Evolutionary conservation across 78 protist species (phyloP), one percentile per base, ranked within the genome.

Genomic region (Dictyostelium capitatum): DNA sequence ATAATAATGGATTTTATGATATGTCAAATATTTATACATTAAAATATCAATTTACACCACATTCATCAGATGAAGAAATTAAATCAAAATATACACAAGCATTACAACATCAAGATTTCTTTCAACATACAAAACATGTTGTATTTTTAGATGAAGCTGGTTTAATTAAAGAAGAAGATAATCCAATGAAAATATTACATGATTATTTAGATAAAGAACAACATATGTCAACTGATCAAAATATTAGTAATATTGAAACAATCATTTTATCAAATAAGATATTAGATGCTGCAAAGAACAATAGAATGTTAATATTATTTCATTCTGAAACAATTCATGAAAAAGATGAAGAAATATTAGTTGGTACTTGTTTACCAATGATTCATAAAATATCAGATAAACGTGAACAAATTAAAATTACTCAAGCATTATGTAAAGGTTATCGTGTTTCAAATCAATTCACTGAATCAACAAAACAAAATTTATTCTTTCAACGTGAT

Each of bases 401-500:
- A 73, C 32, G 46, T 15, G 56, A 46, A 47, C 51, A 73, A 73
- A 6, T 46, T 2, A 73, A 73, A 73, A 73, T 73, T 3, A 43
- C 79, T 15, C 62, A 79, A n/a, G 89, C 82, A 0, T 30, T 82
- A 3, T 82, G 77, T 32, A 30, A 82, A 32, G 69, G 73, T 19
- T 82, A 74, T 37, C 37, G 64, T 25, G 15, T 25, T n/a, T 20
- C 54, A 5, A 82, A 82, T 37, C 37, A 14, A 10, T 73, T 74
- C 28, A 41, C 67, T 23, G 54, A 46, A 6, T 65, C 28, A 37
- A 79, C 65, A 15, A 79, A 79, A 51, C 56, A 51, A 14, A 59
- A 64, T 64, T 53, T 89, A 43, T 89, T 89, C 79, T 89, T 83
- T 77, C 94, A 73, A 56, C 65, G 94, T 28, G 94, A 89, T 73